Evolutionary conservation across 2,329 filamentous ascomycete species (phyloP).

Genomic region (Fusarium pseudonygamai): DNA sequence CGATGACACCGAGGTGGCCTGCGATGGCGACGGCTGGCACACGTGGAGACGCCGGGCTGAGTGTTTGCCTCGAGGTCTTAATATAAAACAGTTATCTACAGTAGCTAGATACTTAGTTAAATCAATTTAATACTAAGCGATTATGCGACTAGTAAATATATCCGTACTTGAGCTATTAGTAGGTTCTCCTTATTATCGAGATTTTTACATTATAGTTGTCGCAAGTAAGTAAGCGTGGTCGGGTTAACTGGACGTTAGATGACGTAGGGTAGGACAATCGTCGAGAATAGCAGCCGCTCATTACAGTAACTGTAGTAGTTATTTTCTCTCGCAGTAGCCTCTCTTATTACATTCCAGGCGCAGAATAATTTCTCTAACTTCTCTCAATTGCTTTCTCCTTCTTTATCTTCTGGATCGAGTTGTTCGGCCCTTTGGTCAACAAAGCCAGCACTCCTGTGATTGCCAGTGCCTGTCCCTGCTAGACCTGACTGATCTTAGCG

Average conservation of each 20-base stretch:
- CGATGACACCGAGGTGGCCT: too few relatives aligned
- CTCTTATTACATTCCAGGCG: neutral
- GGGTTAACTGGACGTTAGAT: fast-evolving
- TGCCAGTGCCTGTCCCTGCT: too few relatives aligned
- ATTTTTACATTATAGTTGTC: neutral
- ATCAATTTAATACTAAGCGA: too few relatives aligned
- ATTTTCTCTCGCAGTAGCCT: neutral
- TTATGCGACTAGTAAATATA: neutral
- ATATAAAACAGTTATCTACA: too few relatives aligned
- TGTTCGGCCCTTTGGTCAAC: neutral
- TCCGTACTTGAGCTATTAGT: neutral
- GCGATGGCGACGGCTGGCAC: too few relatives aligned
- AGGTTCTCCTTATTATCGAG: fast-evolving
- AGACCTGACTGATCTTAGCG: neutral
- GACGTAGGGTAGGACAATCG: neutral
- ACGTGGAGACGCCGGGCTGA: too few relatives aligned
- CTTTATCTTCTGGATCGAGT: fast-evolving
- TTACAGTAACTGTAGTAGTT: neutral
- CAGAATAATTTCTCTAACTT: fast-evolving
- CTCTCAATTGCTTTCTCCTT: fast-evolving
- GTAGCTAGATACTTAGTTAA: too few relatives aligned
- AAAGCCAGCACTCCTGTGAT: neutral
- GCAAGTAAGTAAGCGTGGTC: fast-evolving
- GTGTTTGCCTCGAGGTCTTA: too few relatives aligned
- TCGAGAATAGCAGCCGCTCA: neutral